Evolutionary conservation across 805 yeast genomes (phyloP).

Genomic region (Zygoascus ofunaensis): DNA sequence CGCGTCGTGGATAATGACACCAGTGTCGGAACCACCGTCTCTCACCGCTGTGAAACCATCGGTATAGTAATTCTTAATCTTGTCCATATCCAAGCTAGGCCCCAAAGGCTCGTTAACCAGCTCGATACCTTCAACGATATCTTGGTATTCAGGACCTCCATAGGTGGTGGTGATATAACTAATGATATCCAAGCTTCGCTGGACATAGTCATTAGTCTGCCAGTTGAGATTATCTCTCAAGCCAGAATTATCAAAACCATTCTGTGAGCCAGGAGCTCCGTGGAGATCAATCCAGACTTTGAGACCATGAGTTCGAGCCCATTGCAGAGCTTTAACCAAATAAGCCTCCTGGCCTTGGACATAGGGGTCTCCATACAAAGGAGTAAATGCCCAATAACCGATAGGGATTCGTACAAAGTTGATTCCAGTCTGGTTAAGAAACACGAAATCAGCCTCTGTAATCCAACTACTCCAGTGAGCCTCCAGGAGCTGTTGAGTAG

Average conservation of each 20-base stretch:
- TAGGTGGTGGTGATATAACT: constrained; percentile 50
- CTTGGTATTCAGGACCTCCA: constrained; percentile 50
- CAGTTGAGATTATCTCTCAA: constrained; percentile 53
- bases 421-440: constrained; percentile 54
- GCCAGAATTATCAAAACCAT: constrained; percentile 94
- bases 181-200: constrained; percentile 49
- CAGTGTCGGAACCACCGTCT: constrained; percentile 39
- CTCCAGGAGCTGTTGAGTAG: constrained; percentile 43
- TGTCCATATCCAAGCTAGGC: constrained; percentile 47
- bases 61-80: constrained; percentile 48
- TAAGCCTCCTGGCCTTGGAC: constrained; percentile 71
- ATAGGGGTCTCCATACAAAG: constrained; percentile 64
- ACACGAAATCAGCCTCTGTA: constrained; percentile 59
- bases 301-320: constrained; percentile 56
- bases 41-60: constrained; percentile 62
- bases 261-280: constrained; percentile 96
- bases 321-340: constrained; percentile 64
- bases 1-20: constrained; percentile 75
- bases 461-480: constrained; percentile 75
- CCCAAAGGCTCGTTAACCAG: constrained; percentile 87
- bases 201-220: constrained; percentile 41
- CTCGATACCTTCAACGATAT: constrained; percentile 76
- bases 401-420: constrained; percentile 85
- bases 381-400: constrained; percentile 86
- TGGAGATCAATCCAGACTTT: constrained; percentile 89